Conservation (phyloP, 345 rosid genomes). For the Theobroma cacao region DNA sequence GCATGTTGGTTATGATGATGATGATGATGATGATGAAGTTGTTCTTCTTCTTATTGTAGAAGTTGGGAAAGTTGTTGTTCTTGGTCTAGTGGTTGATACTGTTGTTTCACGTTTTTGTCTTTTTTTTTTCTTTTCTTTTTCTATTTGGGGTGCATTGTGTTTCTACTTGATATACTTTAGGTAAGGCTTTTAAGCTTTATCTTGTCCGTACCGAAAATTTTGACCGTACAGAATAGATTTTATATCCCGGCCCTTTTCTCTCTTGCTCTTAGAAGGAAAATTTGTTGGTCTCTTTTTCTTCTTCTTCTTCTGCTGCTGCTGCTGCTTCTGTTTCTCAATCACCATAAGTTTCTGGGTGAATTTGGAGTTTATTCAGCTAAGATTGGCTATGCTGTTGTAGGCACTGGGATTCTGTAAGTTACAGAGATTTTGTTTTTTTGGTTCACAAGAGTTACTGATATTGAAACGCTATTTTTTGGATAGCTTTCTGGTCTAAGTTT, state of each 20-base stretch:
- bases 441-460: neutral
- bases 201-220: neutral
- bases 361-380: neutral
- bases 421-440: neutral
- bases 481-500: neutral
- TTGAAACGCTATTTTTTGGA: neutral
- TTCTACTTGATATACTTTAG: neutral
- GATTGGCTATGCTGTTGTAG: neutral
- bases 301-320: neutral
- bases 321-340: neutral
- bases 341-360: neutral
- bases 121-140: neutral
- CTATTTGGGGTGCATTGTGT: neutral
- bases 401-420: neutral
- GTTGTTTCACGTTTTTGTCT: neutral
- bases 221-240: neutral
- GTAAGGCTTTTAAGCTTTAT: neutral
- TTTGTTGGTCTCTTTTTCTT: neutral
- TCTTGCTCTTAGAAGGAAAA: neutral
- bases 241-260: neutral
- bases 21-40: neutral
- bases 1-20: constrained; percentile 29
- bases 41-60: constrained; percentile 2
- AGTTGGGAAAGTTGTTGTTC: constrained; percentile 7
- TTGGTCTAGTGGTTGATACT: constrained; percentile 9